These are phyloP conservation scores for Penicillium sp. DNA, from an alignment of 2,329 filamentous ascomycete species.

Conservation along the genomic window DNA sequence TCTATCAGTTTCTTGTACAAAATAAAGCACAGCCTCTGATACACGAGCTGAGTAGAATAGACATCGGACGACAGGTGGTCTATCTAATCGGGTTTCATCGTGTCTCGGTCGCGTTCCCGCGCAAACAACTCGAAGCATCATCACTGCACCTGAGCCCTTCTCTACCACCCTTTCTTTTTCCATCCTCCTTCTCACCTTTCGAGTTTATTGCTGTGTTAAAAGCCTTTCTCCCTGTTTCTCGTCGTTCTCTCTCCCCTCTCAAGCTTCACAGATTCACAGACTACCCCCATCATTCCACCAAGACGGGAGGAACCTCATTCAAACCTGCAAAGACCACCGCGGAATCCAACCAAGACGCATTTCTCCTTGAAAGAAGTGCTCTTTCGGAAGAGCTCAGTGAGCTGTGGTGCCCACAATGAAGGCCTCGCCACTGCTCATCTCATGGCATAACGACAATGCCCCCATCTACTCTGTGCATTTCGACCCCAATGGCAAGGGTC, in stretches of 20 bases:
- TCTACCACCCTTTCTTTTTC: neutral
- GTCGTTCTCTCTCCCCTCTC: neutral
- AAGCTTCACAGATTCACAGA: neutral
- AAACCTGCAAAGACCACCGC: constrained; percentile 6
- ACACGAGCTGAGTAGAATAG: neutral
- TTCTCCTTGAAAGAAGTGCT: constrained; percentile 3
- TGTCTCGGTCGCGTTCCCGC: constrained; percentile 24
- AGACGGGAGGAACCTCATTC: constrained; percentile 8
- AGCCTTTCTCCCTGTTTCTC: neutral
- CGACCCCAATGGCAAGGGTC: constrained; percentile 83
- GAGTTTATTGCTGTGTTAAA: neutral
- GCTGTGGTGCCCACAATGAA: constrained; percentile 63
- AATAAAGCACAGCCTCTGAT: neutral
- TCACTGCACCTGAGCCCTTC: constrained; percentile 5
- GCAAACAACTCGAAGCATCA: constrained; percentile 28
- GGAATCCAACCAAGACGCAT: neutral
- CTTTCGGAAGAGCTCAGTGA: constrained; percentile 22
- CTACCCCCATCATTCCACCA: constrained; percentile 5
- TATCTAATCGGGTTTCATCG: constrained; percentile 25
- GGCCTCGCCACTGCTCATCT: constrained; percentile 90
- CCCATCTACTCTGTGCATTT: constrained; percentile 98
- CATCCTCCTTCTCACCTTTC: neutral
- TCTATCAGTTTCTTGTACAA: neutral
- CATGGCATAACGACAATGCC: constrained; percentile 97
- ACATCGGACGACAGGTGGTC: constrained; percentile 5